Percentiles rank a stretch among this genome's conserved stretches.
Evolutionary conservation across 805 yeast species (phyloP).

Genomic region (Ogataea polymorpha): DNA sequence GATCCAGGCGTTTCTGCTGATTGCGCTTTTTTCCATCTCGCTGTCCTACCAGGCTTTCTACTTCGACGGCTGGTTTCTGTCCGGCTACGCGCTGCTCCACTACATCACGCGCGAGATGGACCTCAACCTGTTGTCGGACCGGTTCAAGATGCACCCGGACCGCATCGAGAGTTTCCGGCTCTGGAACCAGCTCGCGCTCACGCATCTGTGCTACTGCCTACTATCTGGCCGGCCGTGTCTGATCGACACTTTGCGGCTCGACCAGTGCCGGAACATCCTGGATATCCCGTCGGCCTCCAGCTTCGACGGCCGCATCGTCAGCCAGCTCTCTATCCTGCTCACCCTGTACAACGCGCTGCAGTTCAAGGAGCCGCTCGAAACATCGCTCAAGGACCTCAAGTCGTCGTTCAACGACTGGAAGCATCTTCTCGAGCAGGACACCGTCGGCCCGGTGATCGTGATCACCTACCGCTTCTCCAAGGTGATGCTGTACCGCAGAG

Average conservation of each 20-base stretch:
- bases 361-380: constrained; percentile 25
- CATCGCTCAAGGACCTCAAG: constrained; percentile 23
- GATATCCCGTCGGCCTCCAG: constrained; percentile 60
- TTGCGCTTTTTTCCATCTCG: constrained; percentile 59
- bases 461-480: constrained; percentile 21
- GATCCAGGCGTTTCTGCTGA: constrained; percentile 59
- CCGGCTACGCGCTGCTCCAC: constrained; percentile 61
- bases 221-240: constrained; percentile 68
- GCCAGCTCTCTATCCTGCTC: constrained; percentile 59
- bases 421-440: constrained; percentile 23
- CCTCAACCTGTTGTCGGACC: constrained; percentile 24
- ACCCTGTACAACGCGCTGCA: constrained; percentile 61
- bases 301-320: constrained; percentile 74
- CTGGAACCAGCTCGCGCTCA: constrained; percentile 68
- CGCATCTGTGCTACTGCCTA: constrained; percentile 59
- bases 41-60: constrained; percentile 49
- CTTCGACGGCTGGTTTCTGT: constrained; percentile 67
- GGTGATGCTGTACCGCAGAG: constrained; percentile 26
- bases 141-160: constrained; percentile 27
- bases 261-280: constrained; percentile 55
- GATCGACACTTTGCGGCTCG: constrained; percentile 56
- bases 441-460: constrained; percentile 17
- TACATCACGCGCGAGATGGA: constrained; percentile 51
- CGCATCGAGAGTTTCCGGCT: constrained; percentile 49
- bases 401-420: constrained; percentile 26